Evolutionary conservation across 2,329 filamentous ascomycete species (phyloP).

Genomic region (Paracamarosporium sp.): DNA sequence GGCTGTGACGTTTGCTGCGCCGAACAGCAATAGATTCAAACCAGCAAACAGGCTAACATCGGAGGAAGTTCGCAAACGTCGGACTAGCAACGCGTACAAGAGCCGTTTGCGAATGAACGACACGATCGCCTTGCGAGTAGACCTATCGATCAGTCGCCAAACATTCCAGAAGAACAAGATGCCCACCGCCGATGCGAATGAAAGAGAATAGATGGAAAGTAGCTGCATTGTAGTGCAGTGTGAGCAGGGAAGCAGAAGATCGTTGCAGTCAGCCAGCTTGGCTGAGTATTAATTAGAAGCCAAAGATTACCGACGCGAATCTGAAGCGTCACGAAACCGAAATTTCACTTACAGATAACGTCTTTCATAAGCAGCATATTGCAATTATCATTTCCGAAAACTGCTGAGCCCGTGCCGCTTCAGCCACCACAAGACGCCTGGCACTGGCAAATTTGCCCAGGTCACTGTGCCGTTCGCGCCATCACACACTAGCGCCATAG

Average conservation of each 20-base stretch:
- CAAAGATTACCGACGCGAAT: not conserved
- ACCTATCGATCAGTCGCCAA: not conserved
- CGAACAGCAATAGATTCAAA: conserved; percentile 32
- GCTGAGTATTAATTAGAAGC: not conserved
- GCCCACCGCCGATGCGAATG: not conserved
- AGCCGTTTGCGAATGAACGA: not conserved
- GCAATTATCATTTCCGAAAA: not conserved
- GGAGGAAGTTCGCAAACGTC: not conserved
- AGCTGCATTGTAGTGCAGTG: not conserved
- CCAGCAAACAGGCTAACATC: conserved; percentile 52
- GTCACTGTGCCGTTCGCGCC: too few species aligned
- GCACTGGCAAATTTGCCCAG: too few species aligned
- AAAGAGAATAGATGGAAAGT: not conserved
- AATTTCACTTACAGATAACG: not conserved
- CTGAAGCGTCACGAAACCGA: not conserved
- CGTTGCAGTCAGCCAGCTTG: not conserved
- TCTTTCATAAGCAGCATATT: not conserved
- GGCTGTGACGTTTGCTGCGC: conserved; percentile 11
- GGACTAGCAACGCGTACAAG: not conserved
- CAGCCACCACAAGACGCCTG: too few species aligned
- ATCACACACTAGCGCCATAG: too few species aligned
- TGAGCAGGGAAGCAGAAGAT: not conserved
- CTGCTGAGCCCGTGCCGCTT: not conserved
- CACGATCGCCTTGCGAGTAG: not conserved
- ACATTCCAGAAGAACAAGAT: conserved; percentile 6